Evolutionary conservation across 1,284 basidiomycete genomes (phyloP).

Genomic region (Vanrija sp.): DNA sequence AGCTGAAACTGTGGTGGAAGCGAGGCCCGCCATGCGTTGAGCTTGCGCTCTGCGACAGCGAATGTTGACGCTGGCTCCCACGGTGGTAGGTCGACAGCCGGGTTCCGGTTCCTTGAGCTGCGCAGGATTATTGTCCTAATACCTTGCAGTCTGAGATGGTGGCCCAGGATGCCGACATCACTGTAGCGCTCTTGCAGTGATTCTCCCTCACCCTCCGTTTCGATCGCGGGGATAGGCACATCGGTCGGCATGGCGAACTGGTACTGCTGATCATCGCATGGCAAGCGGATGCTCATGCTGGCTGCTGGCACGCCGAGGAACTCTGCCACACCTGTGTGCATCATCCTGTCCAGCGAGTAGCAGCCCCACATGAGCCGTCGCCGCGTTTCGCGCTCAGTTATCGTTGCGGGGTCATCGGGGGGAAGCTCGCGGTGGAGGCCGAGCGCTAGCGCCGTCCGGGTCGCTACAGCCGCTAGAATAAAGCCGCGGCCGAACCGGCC

Average conservation of each 20-base stretch:
- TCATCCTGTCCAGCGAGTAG: conserved; percentile 24
- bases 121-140: conserved; percentile 14
- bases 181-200: not conserved
- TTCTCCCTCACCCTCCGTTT: not conserved
- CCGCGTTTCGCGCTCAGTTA: conserved; percentile 19
- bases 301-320: conserved; percentile 3
- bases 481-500: conserved; percentile 16
- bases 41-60: conserved; percentile 7
- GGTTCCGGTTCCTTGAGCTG: conserved; percentile 6
- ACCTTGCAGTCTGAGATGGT: conserved; percentile 13
- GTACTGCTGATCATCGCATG: conserved; percentile 16
- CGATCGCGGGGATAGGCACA: conserved; percentile 7
- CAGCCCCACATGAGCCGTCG: conserved; percentile 23
- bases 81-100: conserved; percentile 8
- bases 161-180: conserved; percentile 16
- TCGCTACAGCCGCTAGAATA: conserved; percentile 14
- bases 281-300: conserved; percentile 7
- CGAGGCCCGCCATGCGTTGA: conserved; percentile 11
- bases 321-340: conserved; percentile 23
- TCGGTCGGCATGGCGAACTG: conserved; percentile 7
- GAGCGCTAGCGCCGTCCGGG: conserved; percentile 15
- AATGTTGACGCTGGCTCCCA: conserved; percentile 14
- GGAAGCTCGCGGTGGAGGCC: conserved; percentile 16
- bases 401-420: not conserved
- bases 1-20: conserved; percentile 17